Evolutionary conservation across 139 green algal species (phyloP).

Genomic region (Nannochloris sp.): DNA sequence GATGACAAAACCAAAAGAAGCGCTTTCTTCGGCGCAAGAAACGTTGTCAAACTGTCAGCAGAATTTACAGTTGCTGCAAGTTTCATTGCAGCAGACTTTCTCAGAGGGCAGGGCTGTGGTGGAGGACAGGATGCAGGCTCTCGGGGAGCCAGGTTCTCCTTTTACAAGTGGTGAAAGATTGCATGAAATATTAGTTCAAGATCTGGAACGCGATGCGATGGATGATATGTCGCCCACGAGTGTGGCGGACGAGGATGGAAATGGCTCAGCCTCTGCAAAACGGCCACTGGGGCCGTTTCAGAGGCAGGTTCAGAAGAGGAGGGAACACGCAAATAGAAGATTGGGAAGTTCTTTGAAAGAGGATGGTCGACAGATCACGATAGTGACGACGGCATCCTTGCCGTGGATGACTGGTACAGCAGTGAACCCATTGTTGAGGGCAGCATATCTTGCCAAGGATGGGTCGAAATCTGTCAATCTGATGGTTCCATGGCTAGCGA

Average conservation of each 20-base stretch:
- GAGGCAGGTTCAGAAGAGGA: background rate
- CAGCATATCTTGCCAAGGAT: constrained; percentile 84
- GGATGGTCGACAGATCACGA: constrained; percentile 73
- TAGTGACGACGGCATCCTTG: constrained; percentile 93
- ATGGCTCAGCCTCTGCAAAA: background rate
- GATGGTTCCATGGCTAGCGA: constrained; percentile 84
- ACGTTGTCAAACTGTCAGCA: constrained; percentile 40
- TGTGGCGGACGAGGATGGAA: background rate
- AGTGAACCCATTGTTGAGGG: constrained; percentile 95
- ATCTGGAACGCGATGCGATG: background rate
- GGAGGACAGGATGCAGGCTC: constrained; percentile 14
- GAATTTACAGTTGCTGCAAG: constrained; percentile 30
- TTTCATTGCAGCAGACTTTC: constrained; percentile 19
- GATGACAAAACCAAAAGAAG: constrained; percentile 22
- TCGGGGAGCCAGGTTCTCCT: constrained; percentile 22
- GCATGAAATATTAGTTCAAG: constrained; percentile 8
- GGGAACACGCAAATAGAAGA: background rate
- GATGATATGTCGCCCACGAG: too few species aligned
- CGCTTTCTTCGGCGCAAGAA: constrained; percentile 20
- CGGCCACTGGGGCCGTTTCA: constrained; percentile 16
- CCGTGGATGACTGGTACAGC: constrained; percentile 98
- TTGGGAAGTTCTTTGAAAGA: constrained; percentile 49
- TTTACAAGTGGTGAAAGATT: constrained; percentile 7
- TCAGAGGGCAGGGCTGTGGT: constrained; percentile 12
- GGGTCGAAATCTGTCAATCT: constrained; percentile 48